Evolutionary conservation across 257 asterid genomes (phyloP), one percentile per base, ranked within the genome.

Genomic region (Nicotiana paniculata): DNA sequence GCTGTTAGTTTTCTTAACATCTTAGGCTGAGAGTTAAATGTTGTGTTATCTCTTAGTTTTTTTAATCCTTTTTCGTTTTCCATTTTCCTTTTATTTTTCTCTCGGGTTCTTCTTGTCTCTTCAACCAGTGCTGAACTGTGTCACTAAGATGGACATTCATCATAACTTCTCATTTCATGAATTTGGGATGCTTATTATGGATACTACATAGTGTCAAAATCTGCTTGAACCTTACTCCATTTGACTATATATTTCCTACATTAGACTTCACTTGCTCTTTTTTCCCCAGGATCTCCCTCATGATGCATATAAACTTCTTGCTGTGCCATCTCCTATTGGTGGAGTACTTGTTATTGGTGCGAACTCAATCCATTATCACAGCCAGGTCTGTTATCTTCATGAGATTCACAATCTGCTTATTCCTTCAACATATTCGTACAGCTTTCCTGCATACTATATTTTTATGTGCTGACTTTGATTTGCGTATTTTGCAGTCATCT

Each of bases 271-370:
- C 67, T 75, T 39, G 24, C 77, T 83, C 65, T 78, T 43, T 79
- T 85, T 53, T 87, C 84, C 67, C 77, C 95, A 95, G 99, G 91
- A 86, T 88, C 96, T 94, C 83, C 99, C 98, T 70, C 97, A 96
- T 87, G 99, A 96, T 89, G 96, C 97, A 76, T 92, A 93, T 95
- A 96, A 96, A 93, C 97, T 96, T 87, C 97, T 94, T 89, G 99
- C 98, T 53, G 99, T 96, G 84, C 99, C 99, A 82, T 90, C 99
- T 59, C 99, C 98, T 82, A 91, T 96, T 86, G 99, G 98, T 64
- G 99, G 99, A 80, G 99, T 96, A 75, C 95, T 96, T 81, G 95
- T 92, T 82, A 88, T 96, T 88, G 91, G 97, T 89, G 97, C 98
- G 67, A 96, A 96, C 89, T 91, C 95, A 16, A 90, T 96, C 84